Base-by-base conservation (phyloP, 2,329 filamentous ascomycete species). In the Paecilomyces fulvus region DNA sequence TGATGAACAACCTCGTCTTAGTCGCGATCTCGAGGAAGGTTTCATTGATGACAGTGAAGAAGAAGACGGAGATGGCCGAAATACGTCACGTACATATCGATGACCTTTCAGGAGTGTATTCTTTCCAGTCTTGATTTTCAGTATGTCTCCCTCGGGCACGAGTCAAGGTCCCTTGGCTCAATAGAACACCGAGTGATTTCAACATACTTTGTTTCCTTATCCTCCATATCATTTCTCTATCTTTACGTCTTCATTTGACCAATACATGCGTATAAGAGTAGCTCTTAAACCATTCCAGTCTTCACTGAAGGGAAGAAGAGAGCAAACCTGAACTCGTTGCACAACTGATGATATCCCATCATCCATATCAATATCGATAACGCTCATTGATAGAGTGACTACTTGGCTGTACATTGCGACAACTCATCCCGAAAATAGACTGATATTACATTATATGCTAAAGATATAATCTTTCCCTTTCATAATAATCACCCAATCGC, bases 1-100 rank as follows among this genome's bases (percentile, higher is more conserved):
- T n/a, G 70, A 70, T 30, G 71, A 60, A 52, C 71, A 71, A 64
- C 67, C 83, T 63, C 79, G 90, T 60, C 66, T 95, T 59, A 92
- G 89, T 70, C 79, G 90, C 73, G 90, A 95, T 76, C 72, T 92
- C 53, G 89, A 92, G 69, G 81, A 87, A 65, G 87, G 86, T 0
- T 90, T 90, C 67, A 82, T 83, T 72, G 87, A 89, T 68, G 85
- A 88, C 63, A 89, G 86, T 67, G 84, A 87, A 56, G 83, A 86
- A 37, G 83, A 85, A 55, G 69, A 43, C n/a, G 37, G 17, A 43
- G 37, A 43, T n/a, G 17, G 37, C 8, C 14, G 14, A 17, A n/a
- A 17, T 17, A n/a, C 7, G 14, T 43, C 37, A n/a, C 37, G n/a
- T 43, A 43, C n/a, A 20, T n/a, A 9, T 17, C 37, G 37, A 43